Base-by-base conservation (phyloP, 129 eudicot genomes). In the Chrysanthemum lavandulifolium region DNA sequence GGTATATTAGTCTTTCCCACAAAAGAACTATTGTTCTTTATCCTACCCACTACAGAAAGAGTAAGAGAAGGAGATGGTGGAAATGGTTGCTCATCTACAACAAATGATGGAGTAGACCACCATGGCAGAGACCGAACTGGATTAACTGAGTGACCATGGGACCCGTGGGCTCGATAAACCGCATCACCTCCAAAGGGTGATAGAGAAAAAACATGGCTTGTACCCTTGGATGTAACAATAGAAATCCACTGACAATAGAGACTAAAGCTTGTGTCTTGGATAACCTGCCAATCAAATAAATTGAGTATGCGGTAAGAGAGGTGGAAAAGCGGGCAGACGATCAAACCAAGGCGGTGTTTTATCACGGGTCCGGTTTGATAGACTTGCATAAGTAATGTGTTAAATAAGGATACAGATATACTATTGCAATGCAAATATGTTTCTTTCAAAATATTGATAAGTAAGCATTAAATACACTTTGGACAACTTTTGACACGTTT, bases 181-280 rank as follows among this genome's bases (percentile, higher is more conserved):
- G 27, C 31, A 9, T 85, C 86, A 16, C 86, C 86, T 53, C 89
- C 89, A 62, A 78, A 85, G 13, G 89, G 89, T 57, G 86, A 85
- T 47, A 85, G 57, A 62, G 71, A 59, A 61, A 67, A 85, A 29
- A 85, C 82, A 72, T 85, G 89, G 74, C 86, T 81, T 61, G 89
- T 85, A 60, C 84, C 86, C 61, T 85, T 85, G 16, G 85, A 81
- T 21, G 89, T 78, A 50, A 82, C 76, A 23, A 85, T 68, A 27
- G 86, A 77, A 72, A 85, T 60, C 89, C 89, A 85, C 67, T 79
- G 86, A 65, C 89, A 66, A 57, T 54, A 48, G 43, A 50, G 78
- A 82, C 89, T 82, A 68, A 85, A 85, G 79, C 77, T 61, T 21
- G 82, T 85, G 76, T 85, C 89, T 72, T 80, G 85, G 63, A 84